Evolutionary conservation across 768 basidiomycete species (phyloP), one percentile per base, ranked within the genome.

Genomic region (Daedaleopsis nitida): DNA sequence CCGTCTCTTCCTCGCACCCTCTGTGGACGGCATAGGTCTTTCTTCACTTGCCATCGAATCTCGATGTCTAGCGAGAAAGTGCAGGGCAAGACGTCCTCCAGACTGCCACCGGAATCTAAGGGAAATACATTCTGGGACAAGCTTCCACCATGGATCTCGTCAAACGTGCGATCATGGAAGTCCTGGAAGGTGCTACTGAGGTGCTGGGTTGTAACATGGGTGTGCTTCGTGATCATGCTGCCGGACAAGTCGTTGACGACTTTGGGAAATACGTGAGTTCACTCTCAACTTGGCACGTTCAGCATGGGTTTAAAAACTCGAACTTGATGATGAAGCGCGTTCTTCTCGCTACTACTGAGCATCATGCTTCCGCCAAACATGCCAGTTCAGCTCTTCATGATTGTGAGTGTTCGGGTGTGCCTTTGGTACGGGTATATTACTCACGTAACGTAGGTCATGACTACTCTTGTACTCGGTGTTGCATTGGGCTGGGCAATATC

Each of bases 401-500:
- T 81, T 54, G 82, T 80, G 59, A 61, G 80, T 75, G 13, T 14
- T 11, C 5, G n/a, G 17, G 39, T 2, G 17, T 42, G 13, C 13
- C 39, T 16, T 23, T 8, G 19, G 8, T 37, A 35, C 35, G 14
- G 12, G 16, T 7, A 34, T 14, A 21, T 51, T 13, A 17, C 10
- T 21, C 47, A 14, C 47, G 8, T 45, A 2, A 10, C 44, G 10
- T 32, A 80, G 79, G 66, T 71, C 7, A 66, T 80, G 1, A 68
- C 76, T n/a, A 84, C 79, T 0, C 63, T 86, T 42, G 62, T 82
- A 24, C 16, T 84, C 8, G 84, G 84, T 1, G 65, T 81, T 48
- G 72, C 76, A 2, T 44, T 82, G 1, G 84, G 84, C 13, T 87
- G 85, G 85, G 85, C 78, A 0, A 75, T 83, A 63, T 82, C 83